These are phyloP conservation scores for Nicotiana obtusifolia DNA, from an alignment of 257 asterid species.

Conservation along the genomic window DNA sequence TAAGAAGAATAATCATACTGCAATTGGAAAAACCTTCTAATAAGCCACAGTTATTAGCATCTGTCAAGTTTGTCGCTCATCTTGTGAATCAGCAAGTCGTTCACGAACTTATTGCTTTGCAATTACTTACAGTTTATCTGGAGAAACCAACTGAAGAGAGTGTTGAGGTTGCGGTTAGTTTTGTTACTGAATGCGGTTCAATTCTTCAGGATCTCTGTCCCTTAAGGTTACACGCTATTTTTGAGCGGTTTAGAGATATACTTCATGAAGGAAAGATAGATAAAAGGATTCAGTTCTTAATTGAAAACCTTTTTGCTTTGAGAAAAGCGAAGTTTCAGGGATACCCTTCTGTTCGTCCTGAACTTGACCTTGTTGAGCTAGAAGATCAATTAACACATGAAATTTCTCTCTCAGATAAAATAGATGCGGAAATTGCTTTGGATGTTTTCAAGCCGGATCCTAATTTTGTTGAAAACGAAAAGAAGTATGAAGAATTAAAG, in stretches of 20 bases:
- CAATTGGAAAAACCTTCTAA: slow-evolving; percentile 4
- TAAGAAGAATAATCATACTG: slow-evolving; percentile 18
- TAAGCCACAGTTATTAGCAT: background rate
- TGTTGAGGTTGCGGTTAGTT: slow-evolving; percentile 30
- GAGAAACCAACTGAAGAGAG: slow-evolving; percentile 21
- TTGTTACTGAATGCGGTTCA: slow-evolving; percentile 17
- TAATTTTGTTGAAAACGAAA: background rate
- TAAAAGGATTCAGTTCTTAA: slow-evolving; percentile 5
- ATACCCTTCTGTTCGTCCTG: slow-evolving; percentile 11
- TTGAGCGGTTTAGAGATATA: slow-evolving; percentile 27
- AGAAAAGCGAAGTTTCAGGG: slow-evolving; percentile 16
- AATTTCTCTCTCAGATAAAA: slow-evolving; percentile 28
- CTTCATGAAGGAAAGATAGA: slow-evolving; percentile 11
- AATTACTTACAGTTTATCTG: slow-evolving; percentile 8
- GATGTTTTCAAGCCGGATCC: slow-evolving; percentile 27
- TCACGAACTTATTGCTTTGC: background rate
- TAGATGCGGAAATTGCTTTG: slow-evolving; percentile 32
- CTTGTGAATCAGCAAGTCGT: slow-evolving; percentile 22
- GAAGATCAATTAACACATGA: slow-evolving; percentile 46
- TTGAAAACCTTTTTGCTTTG: slow-evolving; percentile 23
- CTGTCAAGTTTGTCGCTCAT: slow-evolving; percentile 19
- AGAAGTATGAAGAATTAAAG: background rate
- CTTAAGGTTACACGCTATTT: slow-evolving; percentile 14
- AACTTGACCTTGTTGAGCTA: slow-evolving; percentile 28
- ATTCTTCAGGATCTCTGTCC: slow-evolving; percentile 24